Evolutionary conservation across 163 green algal species (phyloP).

Genomic region (Chloromonas sp.): DNA sequence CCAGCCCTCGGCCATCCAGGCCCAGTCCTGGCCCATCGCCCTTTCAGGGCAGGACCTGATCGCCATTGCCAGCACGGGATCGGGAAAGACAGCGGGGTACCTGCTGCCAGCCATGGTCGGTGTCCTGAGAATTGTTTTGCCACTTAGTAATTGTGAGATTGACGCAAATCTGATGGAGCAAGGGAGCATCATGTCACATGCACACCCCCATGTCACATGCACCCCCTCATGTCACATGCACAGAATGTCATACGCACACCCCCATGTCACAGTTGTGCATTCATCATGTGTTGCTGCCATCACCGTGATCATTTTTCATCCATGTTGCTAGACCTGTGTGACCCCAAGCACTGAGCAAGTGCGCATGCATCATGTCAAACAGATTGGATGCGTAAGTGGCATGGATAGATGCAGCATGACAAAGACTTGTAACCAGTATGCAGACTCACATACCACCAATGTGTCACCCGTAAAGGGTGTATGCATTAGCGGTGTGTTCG

Average conservation of each 20-base stretch:
- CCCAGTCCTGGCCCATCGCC: conserved; percentile 82
- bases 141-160: background rate
- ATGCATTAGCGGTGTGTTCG: no score
- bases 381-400: no score
- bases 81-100: conserved; percentile 94
- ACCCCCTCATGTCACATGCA: no score
- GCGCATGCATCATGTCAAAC: no score
- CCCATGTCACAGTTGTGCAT: background rate
- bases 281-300: background rate
- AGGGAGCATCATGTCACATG: background rate
- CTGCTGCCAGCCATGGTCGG: conserved; percentile 80
- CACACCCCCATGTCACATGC: background rate
- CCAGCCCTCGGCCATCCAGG: conserved; percentile 84
- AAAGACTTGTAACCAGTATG: no score
- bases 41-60: conserved; percentile 81
- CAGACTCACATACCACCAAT: no score
- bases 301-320: background rate
- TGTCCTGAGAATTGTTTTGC: background rate
- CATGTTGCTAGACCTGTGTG: no score
- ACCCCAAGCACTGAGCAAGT: no score
- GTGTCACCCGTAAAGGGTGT: no score
- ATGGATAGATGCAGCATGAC: no score
- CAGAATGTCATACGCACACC: background rate
- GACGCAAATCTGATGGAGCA: background rate
- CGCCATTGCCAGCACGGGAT: conserved; percentile 92